Base-by-base conservation (phyloP, 2,329 filamentous ascomycete species). In the Nemania sp. region DNA sequence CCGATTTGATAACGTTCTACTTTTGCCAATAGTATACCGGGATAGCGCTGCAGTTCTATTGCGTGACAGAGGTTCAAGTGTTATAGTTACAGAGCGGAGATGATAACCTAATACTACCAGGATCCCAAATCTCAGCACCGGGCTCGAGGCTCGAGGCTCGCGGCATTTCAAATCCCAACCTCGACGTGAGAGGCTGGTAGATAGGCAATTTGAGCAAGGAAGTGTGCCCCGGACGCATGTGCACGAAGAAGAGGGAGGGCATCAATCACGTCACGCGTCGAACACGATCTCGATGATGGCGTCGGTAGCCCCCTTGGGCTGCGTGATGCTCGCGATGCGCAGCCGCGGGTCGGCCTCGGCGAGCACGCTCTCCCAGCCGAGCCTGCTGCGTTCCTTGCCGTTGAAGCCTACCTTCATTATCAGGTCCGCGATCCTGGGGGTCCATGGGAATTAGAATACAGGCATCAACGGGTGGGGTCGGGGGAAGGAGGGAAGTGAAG, bases 381-480 rank as follows among this genome's bases (percentile, higher is more conserved):
- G 50, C 11, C 25, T 52, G 15, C 54, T 65, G 0, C 67, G 56
- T 50, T 68, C 67, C 52, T 65, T 64, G 34, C 59, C 67, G 48
- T 68, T 68, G 48, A 60, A 62, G 37, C 56, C 58, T 7, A 64
- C 40, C 32, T 68, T 67, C 65, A 68, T 67, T 35, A 64, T 11
- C 5, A 68, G 21, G n/a, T 68, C 67, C 12, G 49, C 37, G 52
- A 62, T 45, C 62, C 74, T 75, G 65, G 1, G 17, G 1, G 17
- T 3, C 18, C 29, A n/a, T 20, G 48, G 4, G 15, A 39, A 11
- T 39, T 39, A n/a, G 35, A 39, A 39, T 12, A 39, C n/a, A 52
- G 9, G 18, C 15, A 29, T 34, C 37, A n/a, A 37, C 1, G 12
- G n/a, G n/a, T n/a, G n/a, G n/a, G n/a, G n/a, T n/a, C n/a, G n/a